Percentiles rank a stretch among this genome's conserved stretches.
phyloP scores from a whole-genome alignment of 1,139 yeast genomes.

The Fermentozyma sake region DNA sequence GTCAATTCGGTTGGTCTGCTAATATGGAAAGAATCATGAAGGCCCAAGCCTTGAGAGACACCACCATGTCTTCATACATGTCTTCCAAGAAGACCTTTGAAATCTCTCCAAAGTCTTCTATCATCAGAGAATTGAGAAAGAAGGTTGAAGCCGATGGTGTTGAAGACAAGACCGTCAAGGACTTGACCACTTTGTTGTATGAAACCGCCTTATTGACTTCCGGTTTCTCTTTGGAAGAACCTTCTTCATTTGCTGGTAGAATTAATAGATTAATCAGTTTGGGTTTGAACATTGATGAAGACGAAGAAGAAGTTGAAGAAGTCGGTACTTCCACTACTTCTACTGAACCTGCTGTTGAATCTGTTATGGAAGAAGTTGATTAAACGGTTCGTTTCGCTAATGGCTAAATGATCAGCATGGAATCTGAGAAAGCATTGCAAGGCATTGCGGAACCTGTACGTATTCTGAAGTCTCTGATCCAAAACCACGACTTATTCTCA shows the following conservation, averaged over 20 bases:
- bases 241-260: conserved; percentile 95
- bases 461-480: too few relatives aligned
- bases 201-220: conserved; percentile 98
- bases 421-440: too few relatives aligned
- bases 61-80: conserved; percentile 99
- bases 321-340: conserved; percentile 51
- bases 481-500: too few relatives aligned
- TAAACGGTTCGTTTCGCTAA: conserved; percentile 31
- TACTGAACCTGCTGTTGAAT: conserved; percentile 69
- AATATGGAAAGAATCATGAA: conserved; percentile 99
- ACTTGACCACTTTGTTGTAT: conserved; percentile 90
- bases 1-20: conserved; percentile 99
- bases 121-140: conserved; percentile 90
- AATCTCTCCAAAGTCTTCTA: conserved; percentile 94
- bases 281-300: conserved; percentile 97
- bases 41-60: conserved; percentile 99
- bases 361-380: conserved; percentile 99
- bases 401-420: too few relatives aligned
- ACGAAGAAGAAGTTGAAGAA: conserved; percentile 51
- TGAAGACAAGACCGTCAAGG: conserved; percentile 97
- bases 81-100: conserved; percentile 98
- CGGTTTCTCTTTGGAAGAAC: conserved; percentile 98
- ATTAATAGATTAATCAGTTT: conserved; percentile 96
- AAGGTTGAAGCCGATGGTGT: conserved; percentile 97
- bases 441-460: too few relatives aligned